phyloP scores from a whole-genome alignment of 106 monocot species.

The Dioscorea zingiberensis region DNA sequence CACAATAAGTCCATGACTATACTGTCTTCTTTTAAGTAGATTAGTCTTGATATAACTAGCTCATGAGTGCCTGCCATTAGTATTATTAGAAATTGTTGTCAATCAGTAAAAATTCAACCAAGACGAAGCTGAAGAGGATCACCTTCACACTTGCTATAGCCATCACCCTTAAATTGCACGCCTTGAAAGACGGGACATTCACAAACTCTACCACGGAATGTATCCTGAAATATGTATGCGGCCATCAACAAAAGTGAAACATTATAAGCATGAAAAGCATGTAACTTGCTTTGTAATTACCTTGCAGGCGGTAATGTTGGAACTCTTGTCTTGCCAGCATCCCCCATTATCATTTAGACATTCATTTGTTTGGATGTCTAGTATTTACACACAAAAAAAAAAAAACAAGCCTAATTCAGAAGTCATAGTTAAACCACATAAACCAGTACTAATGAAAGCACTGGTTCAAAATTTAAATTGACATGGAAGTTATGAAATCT shows the following conservation, averaged over 20 bases:
- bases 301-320: slow-evolving; percentile 93
- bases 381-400: background rate
- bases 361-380: slow-evolving; percentile 96
- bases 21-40: too few relatives aligned
- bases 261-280: background rate
- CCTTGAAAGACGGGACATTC: slow-evolving; percentile 84
- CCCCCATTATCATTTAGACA: slow-evolving; percentile 86
- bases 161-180: slow-evolving; percentile 92
- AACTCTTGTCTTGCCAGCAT: slow-evolving; percentile 89
- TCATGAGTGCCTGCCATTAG: too few relatives aligned
- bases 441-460: too few relatives aligned
- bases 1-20: too few relatives aligned
- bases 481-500: slow-evolving; percentile 3
- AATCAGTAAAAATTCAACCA: too few relatives aligned
- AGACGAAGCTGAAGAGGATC: background rate
- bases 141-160: slow-evolving; percentile 92
- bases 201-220: slow-evolving; percentile 97
- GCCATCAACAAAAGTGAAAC: slow-evolving; percentile 9
- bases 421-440: too few relatives aligned
- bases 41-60: too few relatives aligned
- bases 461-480: too few relatives aligned
- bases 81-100: too few relatives aligned
- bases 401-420: too few relatives aligned
- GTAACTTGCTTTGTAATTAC: slow-evolving; percentile 16
- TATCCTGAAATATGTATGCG: slow-evolving; percentile 49